Percentiles rank a stretch among this genome's conserved stretches.
These are phyloP conservation scores for Populus trichocarpa DNA, from an alignment of 441 rosid species.

Conservation along the genomic window DNA sequence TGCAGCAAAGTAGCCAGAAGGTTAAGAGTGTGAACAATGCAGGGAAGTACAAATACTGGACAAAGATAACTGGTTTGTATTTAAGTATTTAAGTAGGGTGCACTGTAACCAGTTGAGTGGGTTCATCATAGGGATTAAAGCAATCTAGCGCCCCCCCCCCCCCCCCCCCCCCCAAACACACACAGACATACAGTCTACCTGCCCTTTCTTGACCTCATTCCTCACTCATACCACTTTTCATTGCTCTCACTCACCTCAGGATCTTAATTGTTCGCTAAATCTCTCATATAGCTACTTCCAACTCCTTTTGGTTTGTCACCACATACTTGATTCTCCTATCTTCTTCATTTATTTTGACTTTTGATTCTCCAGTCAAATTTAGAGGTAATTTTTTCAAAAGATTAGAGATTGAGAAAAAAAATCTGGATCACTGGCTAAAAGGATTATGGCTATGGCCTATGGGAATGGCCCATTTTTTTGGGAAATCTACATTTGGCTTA, in stretches of 20 bases:
- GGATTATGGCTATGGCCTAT: neutral
- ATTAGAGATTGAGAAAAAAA: neutral
- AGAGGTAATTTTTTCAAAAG: neutral
- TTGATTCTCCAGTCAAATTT: neutral
- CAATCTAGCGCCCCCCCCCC: neutral
- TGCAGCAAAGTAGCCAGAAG: constrained; percentile 29
- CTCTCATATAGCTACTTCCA: neutral
- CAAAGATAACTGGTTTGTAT: neutral
- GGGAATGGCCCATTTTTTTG: neutral
- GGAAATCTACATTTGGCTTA: neutral
- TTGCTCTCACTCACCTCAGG: neutral
- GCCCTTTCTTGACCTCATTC: neutral
- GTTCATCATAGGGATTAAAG: neutral
- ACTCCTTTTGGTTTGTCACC: neutral
- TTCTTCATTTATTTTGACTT: neutral
- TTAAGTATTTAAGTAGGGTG: neutral
- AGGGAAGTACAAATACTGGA: neutral
- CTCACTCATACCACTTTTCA: neutral
- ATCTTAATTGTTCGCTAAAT: neutral
- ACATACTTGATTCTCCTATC: neutral
- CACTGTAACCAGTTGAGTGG: neutral
- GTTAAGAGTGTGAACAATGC: neutral
- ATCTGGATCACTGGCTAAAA: neutral
- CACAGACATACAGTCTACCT: neutral
- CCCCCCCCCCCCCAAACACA: neutral